A percentile compares a stretch with the other conserved stretches of the same genome.
These are phyloP conservation scores for Aureobasidium sp. DNA, from an alignment of 2,329 filamentous ascomycete species.

Conservation along the genomic window DNA sequence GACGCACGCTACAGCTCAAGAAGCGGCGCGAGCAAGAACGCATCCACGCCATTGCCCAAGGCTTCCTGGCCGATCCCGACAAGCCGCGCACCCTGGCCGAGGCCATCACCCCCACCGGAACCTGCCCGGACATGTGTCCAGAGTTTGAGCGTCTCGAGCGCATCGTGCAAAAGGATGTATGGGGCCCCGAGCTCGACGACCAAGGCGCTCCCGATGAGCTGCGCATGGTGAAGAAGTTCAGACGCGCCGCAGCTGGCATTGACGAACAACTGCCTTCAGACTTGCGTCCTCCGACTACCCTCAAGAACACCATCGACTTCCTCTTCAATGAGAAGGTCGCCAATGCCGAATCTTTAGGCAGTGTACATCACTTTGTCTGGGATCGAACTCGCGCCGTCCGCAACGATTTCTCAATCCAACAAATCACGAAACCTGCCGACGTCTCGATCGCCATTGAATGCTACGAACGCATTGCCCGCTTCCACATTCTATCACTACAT, in stretches of 20 bases:
- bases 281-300: constrained; percentile 46
- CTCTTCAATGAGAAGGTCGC: constrained; percentile 41
- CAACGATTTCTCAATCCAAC: constrained; percentile 57
- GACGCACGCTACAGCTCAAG: constrained; percentile 31
- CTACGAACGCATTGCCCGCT: constrained; percentile 54
- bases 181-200: constrained; percentile 43
- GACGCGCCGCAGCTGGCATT: constrained; percentile 53
- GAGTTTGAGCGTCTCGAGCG: constrained; percentile 55
- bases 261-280: constrained; percentile 57
- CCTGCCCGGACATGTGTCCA: constrained; percentile 56
- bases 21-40: constrained; percentile 41
- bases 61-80: constrained; percentile 50
- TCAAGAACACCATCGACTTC: constrained; percentile 37
- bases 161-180: constrained; percentile 54
- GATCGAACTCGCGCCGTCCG: constrained; percentile 56
- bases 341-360: constrained; percentile 39
- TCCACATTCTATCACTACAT: constrained; percentile 55
- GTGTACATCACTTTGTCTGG: constrained; percentile 57
- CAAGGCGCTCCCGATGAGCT: constrained; percentile 33
- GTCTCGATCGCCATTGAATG: constrained; percentile 50
- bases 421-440: constrained; percentile 48
- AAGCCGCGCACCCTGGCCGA: constrained; percentile 51
- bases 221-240: constrained; percentile 57
- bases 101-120: constrained; percentile 53
- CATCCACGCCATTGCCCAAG: constrained; percentile 42